Base-by-base conservation (phyloP, 169 alveolate species). In the Plasmodium sp. region DNA sequence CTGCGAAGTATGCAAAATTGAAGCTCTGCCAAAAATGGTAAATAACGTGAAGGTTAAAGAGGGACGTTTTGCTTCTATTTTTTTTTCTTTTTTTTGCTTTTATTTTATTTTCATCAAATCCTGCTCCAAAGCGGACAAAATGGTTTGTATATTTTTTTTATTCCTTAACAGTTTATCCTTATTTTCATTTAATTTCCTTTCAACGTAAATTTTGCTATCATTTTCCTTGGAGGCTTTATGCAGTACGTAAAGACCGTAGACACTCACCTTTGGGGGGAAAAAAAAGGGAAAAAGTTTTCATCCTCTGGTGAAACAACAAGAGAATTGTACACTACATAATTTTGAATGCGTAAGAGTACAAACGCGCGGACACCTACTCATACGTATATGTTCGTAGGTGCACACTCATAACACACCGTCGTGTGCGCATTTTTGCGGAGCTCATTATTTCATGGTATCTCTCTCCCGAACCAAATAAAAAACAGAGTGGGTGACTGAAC, bases 151-250 rank as follows among this genome's bases (percentile, higher is more conserved):
- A 18, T 34, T 27, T 62, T 79, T 88, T 51, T 80, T 58, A 88
- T 88, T 88, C 72, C 45, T 67, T 81, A 88, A 79, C 81, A 88
- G 41, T 80, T 80, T 88, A 41, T 88, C 81, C 83, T 88, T 88
- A 81, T 88, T 88, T 10, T 88, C 90, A 88, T 80, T 88, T 88
- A 88, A 80, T 88, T 81, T 77, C 33, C 14, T 71, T 43, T 88
- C 90, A 18, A 80, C 51, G 72, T 88, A 88, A 79, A 88, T 18
- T 82, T 18, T 88, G 73, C 34, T 51, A 88, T 88, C 71, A 48
- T 88, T 88, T 80, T 88, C 94, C 84, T 77, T 88, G 33, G 94
- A 88, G 51, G 94, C 94, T 58, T 88, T 54, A 45, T 79, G 81
- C 72, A 88, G 54, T 62, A 80, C 36, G 39, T 88, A 88, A 88